These are phyloP conservation scores for Hylodesmum podocarpum DNA, from an alignment of 306 rosid species.

Conservation along the genomic window DNA sequence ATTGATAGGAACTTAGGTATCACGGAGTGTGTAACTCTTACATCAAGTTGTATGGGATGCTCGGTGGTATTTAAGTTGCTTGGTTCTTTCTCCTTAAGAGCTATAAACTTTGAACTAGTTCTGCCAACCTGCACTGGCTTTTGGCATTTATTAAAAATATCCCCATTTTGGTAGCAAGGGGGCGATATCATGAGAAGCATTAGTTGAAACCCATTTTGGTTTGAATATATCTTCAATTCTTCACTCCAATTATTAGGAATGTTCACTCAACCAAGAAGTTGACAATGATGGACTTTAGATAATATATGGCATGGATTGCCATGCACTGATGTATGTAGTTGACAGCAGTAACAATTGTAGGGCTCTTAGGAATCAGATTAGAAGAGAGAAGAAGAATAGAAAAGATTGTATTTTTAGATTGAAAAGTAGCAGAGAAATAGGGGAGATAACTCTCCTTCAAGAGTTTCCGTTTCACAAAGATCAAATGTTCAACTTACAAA, in stretches of 20 bases:
- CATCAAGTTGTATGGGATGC: too few species aligned
- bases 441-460: too few species aligned
- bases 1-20: too few species aligned
- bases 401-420: too few species aligned
- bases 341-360: neutral
- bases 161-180: neutral
- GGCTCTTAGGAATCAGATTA: too few species aligned
- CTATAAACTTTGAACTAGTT: neutral
- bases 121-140: neutral
- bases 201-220: neutral
- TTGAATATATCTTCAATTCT: neutral
- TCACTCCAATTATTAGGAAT: neutral
- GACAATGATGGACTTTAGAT: neutral
- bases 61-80: too few species aligned
- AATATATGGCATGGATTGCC: neutral
- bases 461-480: too few species aligned
- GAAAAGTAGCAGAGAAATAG: too few species aligned
- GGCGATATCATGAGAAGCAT: neutral
- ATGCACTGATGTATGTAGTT: neutral
- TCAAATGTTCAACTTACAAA: too few species aligned
- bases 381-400: too few species aligned
- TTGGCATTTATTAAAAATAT: neutral
- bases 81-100: too few species aligned
- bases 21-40: too few species aligned
- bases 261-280: neutral